Conservation (phyloP, 2,329 filamentous ascomycete genomes). For the Paecilomyces sp. region DNA sequence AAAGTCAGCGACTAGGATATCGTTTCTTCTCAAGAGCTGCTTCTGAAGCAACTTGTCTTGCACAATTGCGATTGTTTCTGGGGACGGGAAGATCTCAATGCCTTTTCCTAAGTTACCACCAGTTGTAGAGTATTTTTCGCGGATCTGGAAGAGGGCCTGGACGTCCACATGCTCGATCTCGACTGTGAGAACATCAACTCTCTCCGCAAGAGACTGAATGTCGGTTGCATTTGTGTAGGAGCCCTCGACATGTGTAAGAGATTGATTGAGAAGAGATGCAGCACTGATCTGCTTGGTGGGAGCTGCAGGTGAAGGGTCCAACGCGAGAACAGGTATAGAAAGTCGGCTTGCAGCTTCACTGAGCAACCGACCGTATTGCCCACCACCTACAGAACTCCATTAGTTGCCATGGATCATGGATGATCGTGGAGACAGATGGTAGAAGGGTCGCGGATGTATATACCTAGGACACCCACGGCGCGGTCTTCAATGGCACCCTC, state of each 20-base stretch:
- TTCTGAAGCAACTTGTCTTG: conserved; percentile 87
- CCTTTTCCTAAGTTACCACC: conserved; percentile 19
- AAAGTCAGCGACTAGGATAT: conserved; percentile 62
- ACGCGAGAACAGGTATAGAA: not conserved
- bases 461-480: not conserved
- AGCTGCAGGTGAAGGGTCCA: conserved; percentile 26
- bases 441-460: not conserved
- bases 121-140: conserved; percentile 19
- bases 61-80: conserved; percentile 71
- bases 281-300: conserved; percentile 75
- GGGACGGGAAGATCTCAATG: conserved; percentile 58
- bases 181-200: conserved; percentile 73
- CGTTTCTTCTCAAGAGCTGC: conserved; percentile 57
- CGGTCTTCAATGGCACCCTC: not conserved
- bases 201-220: conserved; percentile 64
- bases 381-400: not conserved
- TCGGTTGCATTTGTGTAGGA: conserved; percentile 76
- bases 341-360: not conserved
- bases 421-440: too few species aligned
- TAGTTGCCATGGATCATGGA: not conserved
- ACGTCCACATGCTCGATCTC: conserved; percentile 90
- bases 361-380: not conserved
- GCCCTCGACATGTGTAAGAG: conserved; percentile 58
- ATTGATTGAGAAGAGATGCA: conserved; percentile 38
- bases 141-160: conserved; percentile 72